Evolutionary conservation across 2,329 filamentous ascomycete genomes (phyloP).

Genomic region (Cercospora sp.): DNA sequence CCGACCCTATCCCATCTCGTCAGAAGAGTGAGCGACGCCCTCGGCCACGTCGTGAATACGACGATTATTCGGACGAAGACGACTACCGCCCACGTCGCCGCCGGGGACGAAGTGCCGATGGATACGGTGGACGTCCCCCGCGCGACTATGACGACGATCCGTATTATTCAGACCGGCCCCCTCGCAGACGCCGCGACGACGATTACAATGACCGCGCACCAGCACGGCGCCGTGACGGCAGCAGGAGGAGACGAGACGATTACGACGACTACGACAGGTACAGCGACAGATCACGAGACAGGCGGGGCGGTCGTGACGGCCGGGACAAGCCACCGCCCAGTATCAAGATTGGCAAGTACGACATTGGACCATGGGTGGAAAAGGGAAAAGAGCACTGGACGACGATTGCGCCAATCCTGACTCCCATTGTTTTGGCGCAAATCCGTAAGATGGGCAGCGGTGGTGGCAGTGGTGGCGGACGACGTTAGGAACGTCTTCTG

Average conservation of each 20-base stretch:
- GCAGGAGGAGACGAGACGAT: constrained; percentile 26
- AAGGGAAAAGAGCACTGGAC: constrained; percentile 40
- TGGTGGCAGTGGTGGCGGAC: constrained; percentile 9
- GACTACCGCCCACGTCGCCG: constrained; percentile 27
- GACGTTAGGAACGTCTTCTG: constrained; percentile 12
- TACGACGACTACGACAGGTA: constrained; percentile 33
- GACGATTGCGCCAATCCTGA: constrained; percentile 37
- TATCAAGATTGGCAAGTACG: constrained; percentile 38
- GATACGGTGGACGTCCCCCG: constrained; percentile 27
- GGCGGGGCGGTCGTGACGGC: constrained; percentile 19
- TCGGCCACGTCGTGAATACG: constrained; percentile 29
- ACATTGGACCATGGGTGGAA: constrained; percentile 38
- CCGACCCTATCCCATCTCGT: constrained; percentile 33
- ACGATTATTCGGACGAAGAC: constrained; percentile 30
- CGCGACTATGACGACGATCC: constrained; percentile 28
- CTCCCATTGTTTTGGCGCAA: constrained; percentile 36
- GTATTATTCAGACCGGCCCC: constrained; percentile 28
- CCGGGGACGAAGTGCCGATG: constrained; percentile 18
- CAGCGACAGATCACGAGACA: constrained; percentile 26
- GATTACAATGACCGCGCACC: constrained; percentile 27
- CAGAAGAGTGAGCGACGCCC: constrained; percentile 31
- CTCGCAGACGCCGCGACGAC: constrained; percentile 25
- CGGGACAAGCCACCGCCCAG: constrained; percentile 24
- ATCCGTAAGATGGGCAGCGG: constrained; percentile 26
- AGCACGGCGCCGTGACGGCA: constrained; percentile 21